These are phyloP conservation scores for Fusarium ramigenum DNA, from an alignment of 2,329 filamentous ascomycete species.

Conservation along the genomic window DNA sequence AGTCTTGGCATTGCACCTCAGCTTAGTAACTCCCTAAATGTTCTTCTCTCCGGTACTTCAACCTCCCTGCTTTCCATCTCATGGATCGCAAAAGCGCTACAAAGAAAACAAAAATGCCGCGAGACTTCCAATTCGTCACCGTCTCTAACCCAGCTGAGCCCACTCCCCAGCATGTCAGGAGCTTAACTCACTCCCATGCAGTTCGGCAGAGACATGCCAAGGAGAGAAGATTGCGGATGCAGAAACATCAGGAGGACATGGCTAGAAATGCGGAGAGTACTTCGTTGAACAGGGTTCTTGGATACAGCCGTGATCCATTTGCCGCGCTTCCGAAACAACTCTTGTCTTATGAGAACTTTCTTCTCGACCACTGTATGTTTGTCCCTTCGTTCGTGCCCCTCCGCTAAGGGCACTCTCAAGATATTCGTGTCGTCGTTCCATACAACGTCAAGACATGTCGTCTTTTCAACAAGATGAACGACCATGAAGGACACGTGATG, in stretches of 20 bases:
- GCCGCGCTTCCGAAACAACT: background rate
- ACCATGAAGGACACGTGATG: background rate
- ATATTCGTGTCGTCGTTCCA: constrained; percentile 4
- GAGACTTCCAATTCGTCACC: constrained; percentile 4
- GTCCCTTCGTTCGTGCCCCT: accelerated
- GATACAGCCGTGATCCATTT: background rate
- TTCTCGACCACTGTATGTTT: constrained; percentile 11
- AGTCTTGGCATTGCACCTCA: background rate
- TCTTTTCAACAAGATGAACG: background rate
- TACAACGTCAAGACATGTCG: background rate
- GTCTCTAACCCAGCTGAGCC: constrained; percentile 1
- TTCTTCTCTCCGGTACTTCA: background rate
- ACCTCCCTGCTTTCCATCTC: background rate
- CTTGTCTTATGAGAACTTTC: background rate
- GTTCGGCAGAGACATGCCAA: constrained; percentile 13
- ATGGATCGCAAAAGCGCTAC: background rate
- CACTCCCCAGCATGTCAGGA: background rate
- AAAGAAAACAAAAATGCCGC: background rate
- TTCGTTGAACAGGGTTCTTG: background rate
- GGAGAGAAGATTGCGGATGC: background rate
- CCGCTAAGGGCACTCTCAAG: accelerated
- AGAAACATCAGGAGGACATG: background rate
- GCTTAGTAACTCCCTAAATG: background rate
- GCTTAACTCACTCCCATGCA: background rate
- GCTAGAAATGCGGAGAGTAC: background rate